Evolutionary conservation across 1,284 basidiomycete species (phyloP), one percentile per base, ranked within the genome.

Genomic region (Phylloboletellus chloephorus): DNA sequence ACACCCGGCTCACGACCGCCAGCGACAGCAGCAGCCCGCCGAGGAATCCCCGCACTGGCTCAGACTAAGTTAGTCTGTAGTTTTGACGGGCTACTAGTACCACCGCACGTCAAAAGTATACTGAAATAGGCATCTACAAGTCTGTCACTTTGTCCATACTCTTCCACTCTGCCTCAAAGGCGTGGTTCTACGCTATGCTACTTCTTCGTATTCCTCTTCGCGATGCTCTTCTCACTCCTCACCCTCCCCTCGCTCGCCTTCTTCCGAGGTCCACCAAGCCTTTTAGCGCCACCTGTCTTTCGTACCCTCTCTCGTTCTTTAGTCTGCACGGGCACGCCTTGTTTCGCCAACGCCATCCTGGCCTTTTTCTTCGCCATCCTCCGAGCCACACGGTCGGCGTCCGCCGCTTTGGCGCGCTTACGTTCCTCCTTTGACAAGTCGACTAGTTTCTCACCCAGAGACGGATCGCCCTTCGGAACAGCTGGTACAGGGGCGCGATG

Each of bases 291-390:
- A 44, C 65, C 58, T 48, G 68, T 65, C 67, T 81, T 85, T 44
- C 79, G 53, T 33, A 67, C 58, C 41, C 70, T 62, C 40, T 67
- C 67, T 41, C 69, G 64, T 22, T 68, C 68, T 55, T 69, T 73
- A 28, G 51, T 61, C 31, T 55, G 52, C 31, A 62, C 37, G 45
- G 71, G 67, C 16, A 71, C 60, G 5, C 67, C 67, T 47, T 67
- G 65, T 45, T 68, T 67, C 31, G 65, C 71, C 54, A 84, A 64
- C 17, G 66, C 61, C 44, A 69, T 72, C 43, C 77, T 72, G 21
- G 77, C 70, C 65, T 85, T 83, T 67, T 94, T 94, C 78, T 96
- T 96, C 33, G 88, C 88, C 56, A 93, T 59, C 38, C 93, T 73
- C 38, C 93, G 69, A 30, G 84, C 86, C 32, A 90, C 71, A 30